Base-by-base conservation (phyloP, 257 asterid genomes). In the Nicotiana knightiana region DNA sequence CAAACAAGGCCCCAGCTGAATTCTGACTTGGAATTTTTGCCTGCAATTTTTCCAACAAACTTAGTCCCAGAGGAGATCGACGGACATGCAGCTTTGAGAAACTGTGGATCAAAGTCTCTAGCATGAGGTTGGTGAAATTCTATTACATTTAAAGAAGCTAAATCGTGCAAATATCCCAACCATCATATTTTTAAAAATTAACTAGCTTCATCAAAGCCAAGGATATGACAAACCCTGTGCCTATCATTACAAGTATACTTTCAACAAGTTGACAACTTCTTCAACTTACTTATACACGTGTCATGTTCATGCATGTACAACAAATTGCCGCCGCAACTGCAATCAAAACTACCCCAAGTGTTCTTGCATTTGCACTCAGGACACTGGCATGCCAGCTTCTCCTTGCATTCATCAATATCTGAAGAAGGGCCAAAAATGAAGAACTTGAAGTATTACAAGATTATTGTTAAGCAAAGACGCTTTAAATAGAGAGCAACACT, bases 371-470 rank as follows among this genome's bases (percentile, higher is more conserved):
- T 93, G 93, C 98, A 94, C 39, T 90, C 93, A 3, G 90, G 79
- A 81, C 98, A 94, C 79, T 91, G 93, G 89, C 98, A 93, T 16
- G 95, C 98, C 81, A 82, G 24, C 82, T 85, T 93, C 46, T 92
- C 98, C 89, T 89, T 86, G 92, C 98, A 94, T 81, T 93, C 97
- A 43, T 95, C 93, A 18, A 93, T 91, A 89, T 94, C 98, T 95
- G 79, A 67, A 78, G 77, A 59, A 81, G 57, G 11, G 57, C 54
- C 35, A 68, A 86, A 78, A 48, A 53, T 82, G 62, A 84, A 82
- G 9, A 79, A 62, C 58, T 79, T 39, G 15, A 48, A 79, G 55
- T 32, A 37, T 16, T 30, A 46, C 15, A 37, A 18, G 51, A 63
- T 39, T 15, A 24, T 17, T 63, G 9, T 16, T 63, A 48, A 71